A percentile compares a stretch with the other conserved stretches of the same genome.
Conservation (phyloP, 2,329 filamentous ascomycete genomes). For the Fusarium musae region DNA sequence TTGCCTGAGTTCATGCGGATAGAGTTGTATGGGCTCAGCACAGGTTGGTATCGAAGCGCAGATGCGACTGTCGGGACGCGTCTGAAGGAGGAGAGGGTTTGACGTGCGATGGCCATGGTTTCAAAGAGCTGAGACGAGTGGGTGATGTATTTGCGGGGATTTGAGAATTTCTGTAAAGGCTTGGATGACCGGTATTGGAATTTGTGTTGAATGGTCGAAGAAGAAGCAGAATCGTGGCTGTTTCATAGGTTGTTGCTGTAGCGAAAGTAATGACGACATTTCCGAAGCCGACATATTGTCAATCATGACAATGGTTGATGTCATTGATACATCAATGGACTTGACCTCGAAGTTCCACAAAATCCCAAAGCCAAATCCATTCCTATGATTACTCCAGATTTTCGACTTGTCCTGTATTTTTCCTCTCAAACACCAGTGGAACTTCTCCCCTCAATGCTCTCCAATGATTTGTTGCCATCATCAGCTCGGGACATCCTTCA, state of each 20-base stretch:
- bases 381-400: not conserved
- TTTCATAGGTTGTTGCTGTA: not conserved
- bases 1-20: conserved; percentile 18
- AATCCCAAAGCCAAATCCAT: not conserved
- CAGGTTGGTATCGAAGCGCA: not conserved
- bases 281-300: not conserved
- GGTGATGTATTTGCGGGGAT: not conserved
- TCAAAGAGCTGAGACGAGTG: not conserved
- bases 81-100: not conserved
- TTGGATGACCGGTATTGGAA: fast-evolving
- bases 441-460: conserved; percentile 1
- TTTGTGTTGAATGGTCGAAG: not conserved
- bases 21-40: not conserved
- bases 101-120: conserved; percentile 6
- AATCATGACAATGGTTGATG: conserved; percentile 24
- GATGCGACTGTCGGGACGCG: not conserved
- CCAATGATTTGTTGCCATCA: conserved; percentile 10
- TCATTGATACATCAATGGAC: conserved; percentile 16
- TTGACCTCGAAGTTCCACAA: conserved; percentile 1
- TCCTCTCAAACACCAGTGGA: not conserved
- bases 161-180: not conserved
- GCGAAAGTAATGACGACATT: conserved; percentile 29
- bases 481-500: conserved; percentile 5
- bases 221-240: not conserved
- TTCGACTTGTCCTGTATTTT: too few relatives aligned